Evolutionary conservation across 495 filamentous ascomycete species (phyloP), one percentile per base, ranked within the genome.

Genomic region (Collariella sp.): DNA sequence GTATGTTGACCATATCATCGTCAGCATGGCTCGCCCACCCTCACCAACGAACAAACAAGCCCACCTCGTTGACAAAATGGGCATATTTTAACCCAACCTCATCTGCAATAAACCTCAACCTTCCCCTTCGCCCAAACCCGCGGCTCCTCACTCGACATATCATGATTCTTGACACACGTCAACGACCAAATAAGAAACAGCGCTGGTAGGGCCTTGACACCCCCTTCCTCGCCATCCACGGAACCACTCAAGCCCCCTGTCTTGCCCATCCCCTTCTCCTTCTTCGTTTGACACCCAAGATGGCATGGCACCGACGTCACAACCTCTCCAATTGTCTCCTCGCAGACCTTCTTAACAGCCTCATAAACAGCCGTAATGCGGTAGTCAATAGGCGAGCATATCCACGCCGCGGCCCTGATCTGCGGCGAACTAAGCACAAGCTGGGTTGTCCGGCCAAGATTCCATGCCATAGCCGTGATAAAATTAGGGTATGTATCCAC

Each of bases 281-380:
- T n/a, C 57, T 60, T 55, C n/a, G 59, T 54, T 42, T 69, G 68
- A 75, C 76, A 79, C 23, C 78, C 76, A 0, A 81, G 66, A 54
- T 75, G 72, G 54, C 73, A 80, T 3, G 78, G 78, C 36, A 78
- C 72, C 1, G 72, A 75, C 7, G 78, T 71, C 34, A 79, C 67
- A 34, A 79, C 65, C 46, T 79, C 78, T 2, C 70, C 56, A 45
- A 79, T 73, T 26, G 63, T 66, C 10, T 68, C 67, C 35, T 66
- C 65, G 58, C 72, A 74, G 19, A 71, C 66, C 23, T 62, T 50
- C 7, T 60, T 62, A 5, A 70, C 67, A 1, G 63, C 64, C n/a
- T 67, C 68, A 55, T 79, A 80, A 62, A 77, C 75, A 24, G 74
- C 66, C 13, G 74, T 78, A 0, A 68, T 74, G 22, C 74, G 66